Conservation (phyloP, 768 basidiomycete species). For the Leccinum arenicola region DNA sequence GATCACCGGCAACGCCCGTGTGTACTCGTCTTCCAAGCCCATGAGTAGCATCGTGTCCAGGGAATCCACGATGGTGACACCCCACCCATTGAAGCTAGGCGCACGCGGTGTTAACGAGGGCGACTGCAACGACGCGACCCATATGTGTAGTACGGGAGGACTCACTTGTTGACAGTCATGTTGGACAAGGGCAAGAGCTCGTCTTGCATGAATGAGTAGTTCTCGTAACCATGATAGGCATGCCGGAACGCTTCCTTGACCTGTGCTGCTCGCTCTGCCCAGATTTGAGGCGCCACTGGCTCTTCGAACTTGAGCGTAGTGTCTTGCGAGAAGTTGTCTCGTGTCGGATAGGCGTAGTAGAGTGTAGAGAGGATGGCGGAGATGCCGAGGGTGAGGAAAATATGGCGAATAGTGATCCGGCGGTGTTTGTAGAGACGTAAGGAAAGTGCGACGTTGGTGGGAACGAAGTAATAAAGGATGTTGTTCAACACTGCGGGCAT, state of each 20-base stretch:
- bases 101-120: not conserved
- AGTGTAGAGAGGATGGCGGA: constrained; percentile 13
- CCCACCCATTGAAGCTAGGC: constrained; percentile 60
- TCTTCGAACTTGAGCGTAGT: not conserved
- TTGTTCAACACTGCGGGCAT: not conserved
- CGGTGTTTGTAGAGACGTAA: constrained; percentile 5
- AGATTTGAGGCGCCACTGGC: constrained; percentile 31
- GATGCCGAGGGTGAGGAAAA: constrained; percentile 15
- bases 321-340: not conserved
- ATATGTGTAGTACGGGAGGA: not conserved
- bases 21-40: constrained; percentile 70
- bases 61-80: constrained; percentile 72
- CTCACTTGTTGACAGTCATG: constrained; percentile 50
- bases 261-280: constrained; percentile 50
- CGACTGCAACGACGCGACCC: not conserved
- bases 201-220: constrained; percentile 58
- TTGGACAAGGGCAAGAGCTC: constrained; percentile 57
- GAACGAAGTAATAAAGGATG: not conserved
- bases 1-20: constrained; percentile 55
- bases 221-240: constrained; percentile 65
- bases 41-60: constrained; percentile 85
- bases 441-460: not conserved
- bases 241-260: constrained; percentile 66
- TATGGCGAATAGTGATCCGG: constrained; percentile 17
- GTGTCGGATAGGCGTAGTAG: constrained; percentile 17